Base-by-base conservation (phyloP, 148 eudicot genomes). In the Amaranthus cruentus region DNA sequence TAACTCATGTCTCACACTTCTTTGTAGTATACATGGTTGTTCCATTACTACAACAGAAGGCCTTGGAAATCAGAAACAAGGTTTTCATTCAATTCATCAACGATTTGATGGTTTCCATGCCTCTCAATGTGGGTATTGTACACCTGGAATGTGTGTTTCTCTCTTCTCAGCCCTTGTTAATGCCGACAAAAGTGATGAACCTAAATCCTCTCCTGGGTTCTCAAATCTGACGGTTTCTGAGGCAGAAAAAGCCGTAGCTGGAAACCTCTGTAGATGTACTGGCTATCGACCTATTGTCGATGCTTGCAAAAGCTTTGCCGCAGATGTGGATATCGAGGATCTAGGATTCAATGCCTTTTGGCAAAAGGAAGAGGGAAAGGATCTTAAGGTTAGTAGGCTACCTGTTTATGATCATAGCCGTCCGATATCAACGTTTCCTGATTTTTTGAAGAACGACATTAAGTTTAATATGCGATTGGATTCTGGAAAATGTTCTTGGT, bases 201-300 rank as follows among this genome's bases (percentile, higher is more conserved):
- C 76, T 0, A 75, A 77, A 7, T 78, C 38, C 18, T 77, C 89
- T 47, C 79, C 73, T 6, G 98, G 96, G 66, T 87, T 94, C 70
- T 94, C 98, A 66, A 90, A 88, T 83, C 77, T 95, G 61, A 88
- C 84, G 0, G 85, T 80, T 74, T 78, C 83, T 66, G 97, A 95
- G 77, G 98, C 96, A 10, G 97, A 95, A 82, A 88, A 78, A 73
- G 79, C 96, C 56, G 78, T 95, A 6, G 65, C 94, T 12, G 98
- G 97, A 76, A 86, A 95, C 81, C 90, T 95, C 47, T 95, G 98
- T 81, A 82, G 98, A 42, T 95, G 98, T 75, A 95, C 98, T 66
- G 98, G 98, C 10, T 95, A 95, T 77, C 95, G 98, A 51, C 89
- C 98, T 63, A 88, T 95, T 68, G 89, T 85, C 64, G 97, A 95